Conservation (phyloP, 2,329 filamentous ascomycete species). For the Nannizziopsis arthrosporioides region DNA sequence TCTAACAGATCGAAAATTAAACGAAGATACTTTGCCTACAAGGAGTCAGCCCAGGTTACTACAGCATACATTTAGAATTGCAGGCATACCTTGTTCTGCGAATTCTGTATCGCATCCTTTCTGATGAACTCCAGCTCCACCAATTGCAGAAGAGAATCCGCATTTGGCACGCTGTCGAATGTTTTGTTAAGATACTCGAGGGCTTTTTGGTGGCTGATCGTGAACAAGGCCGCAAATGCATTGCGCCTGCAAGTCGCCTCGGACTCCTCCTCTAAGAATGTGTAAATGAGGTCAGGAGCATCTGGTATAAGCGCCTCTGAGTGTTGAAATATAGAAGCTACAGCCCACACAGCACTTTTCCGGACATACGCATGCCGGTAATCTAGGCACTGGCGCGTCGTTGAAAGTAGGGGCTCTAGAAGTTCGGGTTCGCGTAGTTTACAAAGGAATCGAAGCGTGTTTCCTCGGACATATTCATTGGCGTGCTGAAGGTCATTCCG, state of each 20-base stretch:
- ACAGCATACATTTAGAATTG: slow-evolving; percentile 1
- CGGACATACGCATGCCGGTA: slow-evolving; percentile 95
- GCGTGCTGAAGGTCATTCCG: slow-evolving; percentile 93
- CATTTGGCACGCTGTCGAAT: slow-evolving; percentile 87
- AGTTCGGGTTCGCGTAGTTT: slow-evolving; percentile 93
- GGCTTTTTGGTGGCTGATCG: slow-evolving; percentile 87
- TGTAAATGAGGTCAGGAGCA: slow-evolving; percentile 78
- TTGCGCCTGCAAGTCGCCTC: slow-evolving; percentile 97
- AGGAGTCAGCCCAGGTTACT: slow-evolving; percentile 1
- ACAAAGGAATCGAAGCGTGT: slow-evolving; percentile 94
- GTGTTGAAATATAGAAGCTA: slow-evolving; percentile 84
- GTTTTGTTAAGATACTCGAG: slow-evolving; percentile 76
- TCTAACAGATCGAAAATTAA: slow-evolving; percentile 95
- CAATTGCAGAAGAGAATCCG: slow-evolving; percentile 84
- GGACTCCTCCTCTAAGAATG: slow-evolving; percentile 80
- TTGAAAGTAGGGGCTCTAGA: slow-evolving; percentile 88
- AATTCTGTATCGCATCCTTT: slow-evolving; percentile 90
- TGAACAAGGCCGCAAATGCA: slow-evolving; percentile 80
- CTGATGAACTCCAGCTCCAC: slow-evolving; percentile 95
- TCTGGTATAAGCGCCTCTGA: slow-evolving; percentile 88
- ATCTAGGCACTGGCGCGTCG: slow-evolving; percentile 81
- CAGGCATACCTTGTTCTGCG: slow-evolving; percentile 69
- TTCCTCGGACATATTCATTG: slow-evolving; percentile 96
- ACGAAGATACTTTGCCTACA: slow-evolving; percentile 72
- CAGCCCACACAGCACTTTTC: slow-evolving; percentile 93